These are phyloP conservation scores for Floccularia luteovirens DNA, from an alignment of 768 basidiomycete species.

Conservation along the genomic window DNA sequence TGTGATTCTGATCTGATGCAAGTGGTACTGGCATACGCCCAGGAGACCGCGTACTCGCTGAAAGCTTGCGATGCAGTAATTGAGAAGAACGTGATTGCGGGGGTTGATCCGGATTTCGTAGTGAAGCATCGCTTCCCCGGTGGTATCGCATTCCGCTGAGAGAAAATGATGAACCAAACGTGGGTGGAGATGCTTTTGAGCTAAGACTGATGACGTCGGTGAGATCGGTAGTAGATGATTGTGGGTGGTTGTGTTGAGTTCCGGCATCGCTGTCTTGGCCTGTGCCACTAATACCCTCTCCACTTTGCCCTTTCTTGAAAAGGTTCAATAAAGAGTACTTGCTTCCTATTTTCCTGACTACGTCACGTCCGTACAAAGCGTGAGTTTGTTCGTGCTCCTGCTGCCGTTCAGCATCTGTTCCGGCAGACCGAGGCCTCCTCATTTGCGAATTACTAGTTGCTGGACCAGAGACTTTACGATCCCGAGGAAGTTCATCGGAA, in stretches of 20 bases:
- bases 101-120: slow-evolving; percentile 1
- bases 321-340: slow-evolving; percentile 72
- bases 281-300: slow-evolving; percentile 12
- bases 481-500: slow-evolving; percentile 17
- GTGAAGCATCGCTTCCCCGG: slow-evolving; percentile 25
- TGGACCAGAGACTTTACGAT: slow-evolving; percentile 25
- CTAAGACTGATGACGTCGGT: slow-evolving; percentile 7
- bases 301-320: slow-evolving; percentile 54
- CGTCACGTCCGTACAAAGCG: slow-evolving; percentile 24
- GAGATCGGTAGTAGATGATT: slow-evolving; percentile 12
- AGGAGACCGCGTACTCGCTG: slow-evolving; percentile 18
- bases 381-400: slow-evolving; percentile 20
- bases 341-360: slow-evolving; percentile 44
- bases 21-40: slow-evolving; percentile 20
- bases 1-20: slow-evolving; percentile 21
- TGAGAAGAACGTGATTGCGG: slow-evolving; percentile 7
- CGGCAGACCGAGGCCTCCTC: slow-evolving; percentile 66
- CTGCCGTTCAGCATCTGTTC: slow-evolving; percentile 49
- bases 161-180: slow-evolving; percentile 12
- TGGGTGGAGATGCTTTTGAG: slow-evolving; percentile 9
- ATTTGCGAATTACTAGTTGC: slow-evolving; percentile 19
- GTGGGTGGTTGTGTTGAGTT: slow-evolving; percentile 13
- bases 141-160: slow-evolving; percentile 18
- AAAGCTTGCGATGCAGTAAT: slow-evolving; percentile 13
- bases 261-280: slow-evolving; percentile 13